Evolutionary conservation across 2,329 filamentous ascomycete genomes (phyloP).

Genomic region (Colletotrichum salicis): DNA sequence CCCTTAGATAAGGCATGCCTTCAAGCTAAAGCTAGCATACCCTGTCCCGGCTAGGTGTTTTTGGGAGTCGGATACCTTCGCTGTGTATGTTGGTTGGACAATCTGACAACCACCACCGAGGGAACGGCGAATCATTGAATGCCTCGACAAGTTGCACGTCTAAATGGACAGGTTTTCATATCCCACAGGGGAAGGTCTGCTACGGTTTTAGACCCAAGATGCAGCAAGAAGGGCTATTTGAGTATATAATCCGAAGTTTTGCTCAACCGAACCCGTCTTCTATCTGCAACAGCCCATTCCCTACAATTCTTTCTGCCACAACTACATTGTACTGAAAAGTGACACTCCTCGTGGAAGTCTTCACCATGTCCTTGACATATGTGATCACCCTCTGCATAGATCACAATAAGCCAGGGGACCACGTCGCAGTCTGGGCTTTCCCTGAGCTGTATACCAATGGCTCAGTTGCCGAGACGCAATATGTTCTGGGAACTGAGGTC

Average conservation of each 20-base stretch:
- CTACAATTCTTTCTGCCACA: not conserved
- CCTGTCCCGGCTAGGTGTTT: not conserved
- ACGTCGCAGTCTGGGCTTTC: not conserved
- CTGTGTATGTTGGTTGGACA: not conserved
- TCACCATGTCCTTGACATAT: not conserved
- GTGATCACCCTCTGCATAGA: not conserved
- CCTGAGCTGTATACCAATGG: not conserved
- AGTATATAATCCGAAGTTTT: not conserved
- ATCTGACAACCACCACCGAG: not conserved
- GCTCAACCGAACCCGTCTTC: not conserved
- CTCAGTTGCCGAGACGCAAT: not conserved
- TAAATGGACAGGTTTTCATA: not conserved
- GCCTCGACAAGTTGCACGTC: not conserved
- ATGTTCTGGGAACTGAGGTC: not conserved
- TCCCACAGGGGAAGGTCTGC: not conserved
- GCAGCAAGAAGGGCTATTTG: not conserved
- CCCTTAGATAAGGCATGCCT: not conserved
- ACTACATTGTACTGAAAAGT: not conserved
- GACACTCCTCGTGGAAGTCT: not conserved
- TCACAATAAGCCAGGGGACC: not conserved
- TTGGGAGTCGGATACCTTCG: too few relatives aligned
- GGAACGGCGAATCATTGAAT: not conserved
- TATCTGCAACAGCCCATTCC: not conserved
- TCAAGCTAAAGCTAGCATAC: not conserved
- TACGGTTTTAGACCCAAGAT: not conserved